Conservation (phyloP, 768 basidiomycete species). For the Auriscalpium vulgare region DNA sequence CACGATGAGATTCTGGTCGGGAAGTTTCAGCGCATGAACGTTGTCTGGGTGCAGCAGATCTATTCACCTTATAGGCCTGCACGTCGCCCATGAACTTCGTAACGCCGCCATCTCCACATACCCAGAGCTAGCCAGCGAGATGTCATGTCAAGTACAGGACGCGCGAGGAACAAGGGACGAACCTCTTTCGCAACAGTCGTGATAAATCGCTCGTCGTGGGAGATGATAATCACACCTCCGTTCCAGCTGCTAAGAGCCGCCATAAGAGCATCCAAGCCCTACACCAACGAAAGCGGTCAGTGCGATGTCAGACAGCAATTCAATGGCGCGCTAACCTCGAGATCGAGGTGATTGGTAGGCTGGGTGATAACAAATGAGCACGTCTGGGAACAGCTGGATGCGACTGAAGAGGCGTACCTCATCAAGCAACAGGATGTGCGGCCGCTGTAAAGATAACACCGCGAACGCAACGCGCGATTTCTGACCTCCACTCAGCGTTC, state of each 20-base stretch:
- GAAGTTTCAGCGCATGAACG: too few relatives aligned
- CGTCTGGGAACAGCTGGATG: not conserved
- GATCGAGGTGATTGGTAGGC: conserved; percentile 96
- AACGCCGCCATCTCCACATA: conserved; percentile 79
- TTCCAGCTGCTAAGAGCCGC: conserved; percentile 72
- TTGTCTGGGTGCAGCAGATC: too few relatives aligned
- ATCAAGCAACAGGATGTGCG: conserved; percentile 89
- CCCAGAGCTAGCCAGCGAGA: conserved; percentile 62
- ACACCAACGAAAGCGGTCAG: not conserved
- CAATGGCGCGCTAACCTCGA: conserved; percentile 51
- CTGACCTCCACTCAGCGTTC: conserved; percentile 90
- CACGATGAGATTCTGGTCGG: conserved; percentile 60
- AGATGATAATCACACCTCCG: conserved; percentile 88
- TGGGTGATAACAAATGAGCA: conserved; percentile 19
- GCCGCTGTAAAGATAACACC: conserved; percentile 73
- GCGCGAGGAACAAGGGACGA: conserved; percentile 13
- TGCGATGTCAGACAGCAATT: not conserved
- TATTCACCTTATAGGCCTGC: conserved; percentile 75
- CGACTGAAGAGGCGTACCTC: conserved; percentile 46
- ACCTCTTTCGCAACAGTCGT: conserved; percentile 84
- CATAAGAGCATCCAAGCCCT: conserved; percentile 96
- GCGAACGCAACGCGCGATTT: conserved; percentile 95
- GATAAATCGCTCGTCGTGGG: conserved; percentile 94
- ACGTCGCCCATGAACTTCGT: conserved; percentile 86
- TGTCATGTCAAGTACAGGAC: conserved; percentile 7